Conservation (phyloP, 148 eudicot species). For the Chenopodium quinoa region DNA sequence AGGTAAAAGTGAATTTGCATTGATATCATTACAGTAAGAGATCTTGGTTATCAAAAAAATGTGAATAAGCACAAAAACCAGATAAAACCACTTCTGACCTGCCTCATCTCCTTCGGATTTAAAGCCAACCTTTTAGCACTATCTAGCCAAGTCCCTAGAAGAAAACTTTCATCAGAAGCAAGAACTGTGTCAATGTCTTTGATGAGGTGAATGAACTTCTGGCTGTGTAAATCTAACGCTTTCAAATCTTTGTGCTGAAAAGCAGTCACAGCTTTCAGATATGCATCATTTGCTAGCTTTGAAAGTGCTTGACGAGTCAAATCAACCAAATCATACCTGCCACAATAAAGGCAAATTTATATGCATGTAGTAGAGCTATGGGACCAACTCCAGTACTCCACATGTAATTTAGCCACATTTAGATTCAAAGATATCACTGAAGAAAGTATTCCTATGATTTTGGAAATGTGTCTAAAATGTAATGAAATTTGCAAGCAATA, state of each 20-base stretch:
- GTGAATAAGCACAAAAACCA: constrained; percentile 1
- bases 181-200: constrained; percentile 77
- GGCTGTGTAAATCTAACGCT: constrained; percentile 42
- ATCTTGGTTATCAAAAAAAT: background rate
- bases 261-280: constrained; percentile 69
- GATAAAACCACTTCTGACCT: constrained; percentile 49
- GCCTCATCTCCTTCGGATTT: constrained; percentile 56
- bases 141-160: constrained; percentile 88
- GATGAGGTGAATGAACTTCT: constrained; percentile 62
- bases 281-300: constrained; percentile 82
- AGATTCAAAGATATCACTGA: background rate
- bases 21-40: background rate
- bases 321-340: constrained; percentile 98
- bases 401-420: background rate
- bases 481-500: background rate
- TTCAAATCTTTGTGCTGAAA: constrained; percentile 53
- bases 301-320: constrained; percentile 91
- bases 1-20: constrained; percentile 19
- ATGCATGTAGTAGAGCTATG: background rate
- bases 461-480: background rate
- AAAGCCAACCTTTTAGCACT: constrained; percentile 77
- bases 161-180: constrained; percentile 85
- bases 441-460: background rate
- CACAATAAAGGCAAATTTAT: constrained; percentile 2
- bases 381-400: background rate